Evolutionary conservation across 306 rosid genomes (phyloP).

Genomic region (Rosa persica): DNA sequence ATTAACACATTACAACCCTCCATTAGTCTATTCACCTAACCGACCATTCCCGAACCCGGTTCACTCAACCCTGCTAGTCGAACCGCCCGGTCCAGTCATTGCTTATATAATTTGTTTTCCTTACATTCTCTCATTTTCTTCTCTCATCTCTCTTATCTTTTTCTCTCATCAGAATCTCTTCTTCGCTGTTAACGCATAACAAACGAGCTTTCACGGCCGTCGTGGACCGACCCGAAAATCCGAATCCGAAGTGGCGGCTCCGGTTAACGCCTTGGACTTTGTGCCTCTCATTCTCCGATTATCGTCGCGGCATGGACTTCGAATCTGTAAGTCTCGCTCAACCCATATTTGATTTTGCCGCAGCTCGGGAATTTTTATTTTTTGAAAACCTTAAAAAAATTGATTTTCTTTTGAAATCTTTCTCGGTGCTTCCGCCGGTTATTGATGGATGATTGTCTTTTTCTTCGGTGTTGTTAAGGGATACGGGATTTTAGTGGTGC

Average conservation of each 20-base stretch:
- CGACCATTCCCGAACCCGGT: slow-evolving; percentile 10
- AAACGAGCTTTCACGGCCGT: slow-evolving; percentile 38
- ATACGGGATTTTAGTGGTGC: slow-evolving; percentile 43
- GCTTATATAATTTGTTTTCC: slow-evolving; percentile 34
- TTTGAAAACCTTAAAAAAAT: slow-evolving; percentile 18
- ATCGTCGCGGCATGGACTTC: slow-evolving; percentile 15
- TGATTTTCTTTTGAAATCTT: slow-evolving; percentile 20
- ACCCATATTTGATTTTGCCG: slow-evolving; percentile 30
- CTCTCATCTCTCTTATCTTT: slow-evolving; percentile 40
- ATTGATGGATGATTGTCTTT: slow-evolving; percentile 30
- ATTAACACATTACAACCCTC: slow-evolving; percentile 2
- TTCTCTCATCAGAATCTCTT: slow-evolving; percentile 38
- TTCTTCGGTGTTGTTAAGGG: slow-evolving; percentile 10
- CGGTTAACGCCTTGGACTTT: slow-evolving; percentile 31
- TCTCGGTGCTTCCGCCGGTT: slow-evolving; percentile 28
- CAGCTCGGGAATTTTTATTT: background rate
- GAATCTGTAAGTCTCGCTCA: slow-evolving; percentile 50
- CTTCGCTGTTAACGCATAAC: slow-evolving; percentile 21
- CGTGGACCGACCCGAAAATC: slow-evolving; percentile 38
- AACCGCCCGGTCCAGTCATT: slow-evolving; percentile 30
- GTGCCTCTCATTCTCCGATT: slow-evolving; percentile 18
- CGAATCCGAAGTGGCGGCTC: slow-evolving; percentile 35
- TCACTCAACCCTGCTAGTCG: no score
- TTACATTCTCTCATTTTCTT: slow-evolving; percentile 20
- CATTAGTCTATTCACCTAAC: slow-evolving; percentile 1